Base-by-base conservation (phyloP, 495 filamentous ascomycete genomes). In the Podospora pseudocomata region DNA sequence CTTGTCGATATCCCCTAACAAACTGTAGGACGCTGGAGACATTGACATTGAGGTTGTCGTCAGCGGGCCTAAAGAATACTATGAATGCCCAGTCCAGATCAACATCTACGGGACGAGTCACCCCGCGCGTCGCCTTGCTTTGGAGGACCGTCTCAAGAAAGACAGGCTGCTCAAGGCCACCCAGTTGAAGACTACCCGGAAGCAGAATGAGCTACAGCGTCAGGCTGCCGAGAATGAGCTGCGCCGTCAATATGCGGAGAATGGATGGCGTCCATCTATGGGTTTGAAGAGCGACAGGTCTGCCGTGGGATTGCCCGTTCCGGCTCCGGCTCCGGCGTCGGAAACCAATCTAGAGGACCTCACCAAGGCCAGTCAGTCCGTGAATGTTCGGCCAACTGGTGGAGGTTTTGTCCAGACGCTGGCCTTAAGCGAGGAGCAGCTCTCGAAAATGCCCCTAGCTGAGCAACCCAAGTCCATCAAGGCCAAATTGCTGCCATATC, bases 401-500 rank as follows among this genome's bases (percentile, higher is more conserved):
- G 89, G 89, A 0, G 80, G 91, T 53, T 87, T 91, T 59, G 81
- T 88, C 49, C 86, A 88, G 58, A 80, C 87, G 63, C 80, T 94
- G 28, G 86, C 89, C 0, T 89, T 93, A 76, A 84, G 86, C 59
- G 92, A 97, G 74, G 84, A 89, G 5, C 83, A 87, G 7, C 78
- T 97, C 53, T 85, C 85, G 1, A 85, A 87, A 53, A 87, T 97
- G 87, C 92, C 92, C 15, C 86, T 86, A 82, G 91, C 88, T 2
- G 73, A 85, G 2, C 89, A 89, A 67, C 94, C 94, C 0, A 72
- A 80, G 9, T 78, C 77, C 16, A 79, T 97, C 39, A 72, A 81
- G 19, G 91, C 92, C 0, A 75, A 85, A 56, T 77, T 97, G 30
- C 83, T 97, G 56, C 90, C 91, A 5, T 95, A 94, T 73, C 94